Conservation (phyloP, 2,329 filamentous ascomycete species). For the Fusarium staphyleae region DNA sequence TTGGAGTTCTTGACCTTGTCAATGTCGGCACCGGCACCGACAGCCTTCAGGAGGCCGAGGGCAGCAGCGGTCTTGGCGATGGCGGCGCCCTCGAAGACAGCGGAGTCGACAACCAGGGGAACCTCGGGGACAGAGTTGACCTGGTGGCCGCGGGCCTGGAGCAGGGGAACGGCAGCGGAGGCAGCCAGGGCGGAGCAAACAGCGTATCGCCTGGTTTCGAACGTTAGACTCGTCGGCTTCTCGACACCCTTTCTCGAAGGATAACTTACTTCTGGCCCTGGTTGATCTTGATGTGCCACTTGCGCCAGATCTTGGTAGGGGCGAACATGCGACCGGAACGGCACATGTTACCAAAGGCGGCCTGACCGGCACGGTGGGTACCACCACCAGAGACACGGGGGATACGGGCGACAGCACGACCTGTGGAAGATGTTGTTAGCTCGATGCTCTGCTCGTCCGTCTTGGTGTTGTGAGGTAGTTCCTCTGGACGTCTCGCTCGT, state of each 20-base stretch:
- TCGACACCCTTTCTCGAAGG: neutral
- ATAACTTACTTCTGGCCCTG: conserved; percentile 87
- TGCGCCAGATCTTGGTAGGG: conserved; percentile 99
- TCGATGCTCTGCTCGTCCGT: neutral
- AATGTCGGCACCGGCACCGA: conserved; percentile 89
- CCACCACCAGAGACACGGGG: conserved; percentile 99
- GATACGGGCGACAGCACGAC: conserved; percentile 99
- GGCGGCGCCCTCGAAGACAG: conserved; percentile 80
- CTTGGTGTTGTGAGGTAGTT: conserved; percentile 1
- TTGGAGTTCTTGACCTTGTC: conserved; percentile 96
- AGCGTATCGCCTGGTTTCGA: conserved; percentile 80
- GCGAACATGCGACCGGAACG: conserved; percentile 99
- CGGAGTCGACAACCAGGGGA: conserved; percentile 93
- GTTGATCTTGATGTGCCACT: conserved; percentile 99
- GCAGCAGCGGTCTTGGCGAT: conserved; percentile 90
- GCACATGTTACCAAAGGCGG: conserved; percentile 99
- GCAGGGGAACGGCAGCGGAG: conserved; percentile 91
- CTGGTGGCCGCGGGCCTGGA: conserved; percentile 97
- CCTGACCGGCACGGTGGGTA: conserved; percentile 99
- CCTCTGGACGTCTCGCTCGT: neutral
- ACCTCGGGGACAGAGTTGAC: conserved; percentile 93
- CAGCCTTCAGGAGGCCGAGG: conserved; percentile 83
- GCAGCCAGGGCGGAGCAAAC: conserved; percentile 97
- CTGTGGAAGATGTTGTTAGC: conserved; percentile 55
- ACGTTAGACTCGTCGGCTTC: conserved; percentile 33